Conservation (phyloP, 768 basidiomycete species). For the Hemileccinum impolitum region DNA sequence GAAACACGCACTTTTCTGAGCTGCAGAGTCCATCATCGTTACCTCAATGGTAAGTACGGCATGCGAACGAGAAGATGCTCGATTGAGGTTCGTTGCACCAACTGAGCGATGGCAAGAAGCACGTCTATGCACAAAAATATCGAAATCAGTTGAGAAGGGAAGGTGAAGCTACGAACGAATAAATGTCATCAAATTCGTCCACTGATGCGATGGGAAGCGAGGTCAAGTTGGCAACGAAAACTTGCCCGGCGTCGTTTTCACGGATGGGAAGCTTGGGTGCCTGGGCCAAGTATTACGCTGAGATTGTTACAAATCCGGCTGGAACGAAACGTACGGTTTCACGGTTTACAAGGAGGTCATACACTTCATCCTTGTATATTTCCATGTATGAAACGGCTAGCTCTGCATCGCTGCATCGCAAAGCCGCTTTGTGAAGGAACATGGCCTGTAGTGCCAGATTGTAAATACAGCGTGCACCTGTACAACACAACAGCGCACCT, state of each 20-base stretch:
- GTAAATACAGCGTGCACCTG: background rate
- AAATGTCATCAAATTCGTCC: conserved; percentile 48
- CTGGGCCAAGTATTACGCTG: conserved; percentile 23
- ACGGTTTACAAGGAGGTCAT: conserved; percentile 74
- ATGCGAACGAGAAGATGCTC: conserved; percentile 83
- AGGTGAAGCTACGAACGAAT: conserved; percentile 37
- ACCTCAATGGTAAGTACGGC: conserved; percentile 78
- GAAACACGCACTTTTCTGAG: conserved; percentile 48
- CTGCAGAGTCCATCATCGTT: conserved; percentile 49
- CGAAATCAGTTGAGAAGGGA: background rate
- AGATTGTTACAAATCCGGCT: background rate
- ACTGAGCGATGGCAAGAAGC: conserved; percentile 79
- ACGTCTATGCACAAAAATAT: conserved; percentile 38
- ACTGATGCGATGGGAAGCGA: conserved; percentile 35
- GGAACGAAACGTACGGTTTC: conserved; percentile 50
- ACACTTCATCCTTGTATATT: conserved; percentile 90
- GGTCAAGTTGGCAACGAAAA: conserved; percentile 53
- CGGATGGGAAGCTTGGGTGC: conserved; percentile 54
- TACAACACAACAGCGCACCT: conserved; percentile 40
- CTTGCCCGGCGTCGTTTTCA: conserved; percentile 49
- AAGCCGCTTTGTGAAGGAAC: conserved; percentile 46
- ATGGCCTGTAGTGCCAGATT: conserved; percentile 43
- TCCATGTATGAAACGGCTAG: conserved; percentile 78
- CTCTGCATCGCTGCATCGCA: conserved; percentile 42
- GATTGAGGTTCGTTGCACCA: conserved; percentile 83